Base-by-base conservation (phyloP, 2,329 filamentous ascomycete species). In the Claviceps sp. region DNA sequence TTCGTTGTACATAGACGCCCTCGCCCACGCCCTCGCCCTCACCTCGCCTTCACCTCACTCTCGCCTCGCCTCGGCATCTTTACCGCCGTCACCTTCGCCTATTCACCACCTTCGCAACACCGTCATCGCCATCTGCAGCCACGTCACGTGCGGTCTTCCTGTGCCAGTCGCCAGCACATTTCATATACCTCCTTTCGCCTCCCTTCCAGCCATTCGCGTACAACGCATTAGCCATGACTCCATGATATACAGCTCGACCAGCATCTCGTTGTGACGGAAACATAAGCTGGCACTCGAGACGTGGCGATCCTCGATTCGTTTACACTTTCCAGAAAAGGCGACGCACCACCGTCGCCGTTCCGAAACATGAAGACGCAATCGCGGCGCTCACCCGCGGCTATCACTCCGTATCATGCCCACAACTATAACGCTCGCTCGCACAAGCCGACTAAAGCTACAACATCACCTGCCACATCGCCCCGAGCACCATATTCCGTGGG, bases 401-500 rank as follows among this genome's bases (percentile, higher is more conserved):
- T 63, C 42, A 65, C 62, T 50, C 60, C 64, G 13, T 65, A 66
- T 54, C 66, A 70, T 48, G 57, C 66, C 17, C 65, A 69, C 53
- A 64, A 72, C 7, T 72, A 71, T 51, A 64, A 70, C 45, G 64
- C 71, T 46, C 72, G 72, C 51, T 62, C 70, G 22, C 55, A 58
- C 17, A 66, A 64, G 50, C 58, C 65, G 37, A 64, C 65, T 53
- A 76, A 70, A 55, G 63, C 74, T 5, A 68, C 70, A 11, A 80
- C 70, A 6, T 80, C 79, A 1, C 78, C 81, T 3, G 54, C 71
- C 43, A 68, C 73, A 14, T 80, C 79, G 5, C 74, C 77, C 44
- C 70, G 72, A 48, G 67, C 70, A 55, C 69, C 75, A 17, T 72
- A 74, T 55, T 78, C 80, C 2, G 75, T 76, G 48, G 76, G 77